Percentiles rank a stretch among this genome's conserved stretches.
These are phyloP conservation scores for Blastocystis sp. DNA, from an alignment of 352 stramenopile genomes.

Conservation along the genomic window DNA sequence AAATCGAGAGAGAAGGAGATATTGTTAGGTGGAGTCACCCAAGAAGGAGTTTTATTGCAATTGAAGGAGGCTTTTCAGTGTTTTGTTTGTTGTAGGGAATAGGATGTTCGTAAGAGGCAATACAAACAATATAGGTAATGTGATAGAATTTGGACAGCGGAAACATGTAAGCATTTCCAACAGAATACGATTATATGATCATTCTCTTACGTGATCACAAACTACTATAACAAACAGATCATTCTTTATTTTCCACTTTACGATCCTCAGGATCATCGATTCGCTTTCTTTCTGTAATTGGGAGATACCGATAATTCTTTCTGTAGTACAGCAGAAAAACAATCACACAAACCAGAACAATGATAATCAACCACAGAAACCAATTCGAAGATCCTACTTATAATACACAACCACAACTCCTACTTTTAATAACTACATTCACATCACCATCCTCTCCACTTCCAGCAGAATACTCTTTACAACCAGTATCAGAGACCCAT, in stretches of 20 bases:
- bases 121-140: no score
- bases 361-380: background rate
- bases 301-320: background rate
- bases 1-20: conserved; percentile 56
- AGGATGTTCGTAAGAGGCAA: no score
- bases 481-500: background rate
- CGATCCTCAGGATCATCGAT: background rate
- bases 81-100: background rate
- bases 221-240: background rate
- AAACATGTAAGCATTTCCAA: no score
- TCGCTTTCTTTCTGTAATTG: background rate
- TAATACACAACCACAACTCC: background rate
- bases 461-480: background rate
- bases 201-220: no score
- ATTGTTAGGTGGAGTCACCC: background rate
- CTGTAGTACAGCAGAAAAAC: background rate
- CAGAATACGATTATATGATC: no score
- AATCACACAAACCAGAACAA: conserved; percentile 1
- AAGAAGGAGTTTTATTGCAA: background rate
- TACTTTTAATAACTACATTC: background rate
- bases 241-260: background rate
- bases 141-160: no score
- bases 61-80: conserved; percentile 1
- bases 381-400: background rate
- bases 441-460: background rate